These are phyloP conservation scores for Ballota nigra DNA, from an alignment of 257 asterid species.

Conservation along the genomic window DNA sequence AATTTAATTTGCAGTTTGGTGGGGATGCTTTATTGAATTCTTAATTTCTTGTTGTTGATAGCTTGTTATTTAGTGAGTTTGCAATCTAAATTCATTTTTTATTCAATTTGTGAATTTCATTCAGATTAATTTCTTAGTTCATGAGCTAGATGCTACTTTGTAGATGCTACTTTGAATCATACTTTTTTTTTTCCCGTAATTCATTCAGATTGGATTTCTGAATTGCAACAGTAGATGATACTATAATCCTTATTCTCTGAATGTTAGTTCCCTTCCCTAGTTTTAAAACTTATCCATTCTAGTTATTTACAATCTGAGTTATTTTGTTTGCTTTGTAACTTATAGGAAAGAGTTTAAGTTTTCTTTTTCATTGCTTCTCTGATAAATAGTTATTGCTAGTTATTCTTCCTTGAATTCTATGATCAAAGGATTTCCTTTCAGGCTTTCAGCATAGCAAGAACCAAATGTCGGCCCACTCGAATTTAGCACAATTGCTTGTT, in stretches of 20 bases:
- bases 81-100: conserved; percentile 15
- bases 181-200: no score
- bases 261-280: background rate
- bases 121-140: conserved; percentile 10
- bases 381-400: background rate
- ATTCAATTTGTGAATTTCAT: background rate
- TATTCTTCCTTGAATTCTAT: no score
- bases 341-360: conserved; percentile 9
- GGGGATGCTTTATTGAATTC: no score
- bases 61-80: conserved; percentile 38
- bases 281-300: background rate
- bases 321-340: conserved; percentile 10
- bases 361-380: conserved; percentile 4
- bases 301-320: background rate
- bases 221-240: background rate
- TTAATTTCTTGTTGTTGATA: conserved; percentile 22
- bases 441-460: background rate
- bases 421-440: background rate
- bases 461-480: background rate
- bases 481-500: background rate
- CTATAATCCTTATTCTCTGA: conserved; percentile 4
- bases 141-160: no score
- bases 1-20: no score
- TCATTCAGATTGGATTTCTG: no score
- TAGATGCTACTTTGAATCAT: background rate